These are phyloP conservation scores for Cymbopogon flexuosus DNA, from an alignment of 202 grass and related monocot genomes.

Conservation along the genomic window DNA sequence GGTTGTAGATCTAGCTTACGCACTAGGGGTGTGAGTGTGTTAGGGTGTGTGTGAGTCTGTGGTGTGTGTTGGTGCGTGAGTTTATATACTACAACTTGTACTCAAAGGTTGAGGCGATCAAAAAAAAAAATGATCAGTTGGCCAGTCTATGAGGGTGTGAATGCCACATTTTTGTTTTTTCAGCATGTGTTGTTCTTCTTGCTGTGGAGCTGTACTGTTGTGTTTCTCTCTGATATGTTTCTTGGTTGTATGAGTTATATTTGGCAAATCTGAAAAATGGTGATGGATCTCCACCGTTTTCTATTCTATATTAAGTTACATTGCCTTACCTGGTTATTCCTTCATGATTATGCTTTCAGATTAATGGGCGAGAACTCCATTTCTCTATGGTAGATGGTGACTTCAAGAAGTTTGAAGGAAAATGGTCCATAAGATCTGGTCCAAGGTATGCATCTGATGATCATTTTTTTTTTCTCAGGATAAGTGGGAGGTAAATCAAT, in stretches of 20 bases:
- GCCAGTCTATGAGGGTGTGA: neutral
- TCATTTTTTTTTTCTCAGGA: neutral
- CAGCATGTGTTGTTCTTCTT: neutral
- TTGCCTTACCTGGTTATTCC: neutral
- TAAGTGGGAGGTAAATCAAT: neutral
- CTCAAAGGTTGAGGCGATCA: too few species aligned
- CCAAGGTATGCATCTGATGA: slow-evolving; percentile 41
- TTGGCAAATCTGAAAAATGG: neutral
- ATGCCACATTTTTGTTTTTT: neutral
- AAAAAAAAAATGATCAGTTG: neutral
- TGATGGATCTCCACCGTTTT: neutral
- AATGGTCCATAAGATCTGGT: slow-evolving; percentile 77
- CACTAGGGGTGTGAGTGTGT: too few species aligned
- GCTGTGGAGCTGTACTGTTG: neutral
- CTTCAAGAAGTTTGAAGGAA: slow-evolving; percentile 93
- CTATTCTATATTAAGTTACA: neutral
- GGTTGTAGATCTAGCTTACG: too few species aligned
- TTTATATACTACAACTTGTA: too few species aligned
- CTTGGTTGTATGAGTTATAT: too few species aligned
- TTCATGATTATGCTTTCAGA: slow-evolving; percentile 23
- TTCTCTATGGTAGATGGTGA: slow-evolving; percentile 94
- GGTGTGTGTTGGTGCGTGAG: too few species aligned
- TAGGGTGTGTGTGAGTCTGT: too few species aligned
- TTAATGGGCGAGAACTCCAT: slow-evolving; percentile 73
- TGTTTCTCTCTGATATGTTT: neutral